Conservation (phyloP, 345 rosid species). For the Citrus australasica region DNA sequence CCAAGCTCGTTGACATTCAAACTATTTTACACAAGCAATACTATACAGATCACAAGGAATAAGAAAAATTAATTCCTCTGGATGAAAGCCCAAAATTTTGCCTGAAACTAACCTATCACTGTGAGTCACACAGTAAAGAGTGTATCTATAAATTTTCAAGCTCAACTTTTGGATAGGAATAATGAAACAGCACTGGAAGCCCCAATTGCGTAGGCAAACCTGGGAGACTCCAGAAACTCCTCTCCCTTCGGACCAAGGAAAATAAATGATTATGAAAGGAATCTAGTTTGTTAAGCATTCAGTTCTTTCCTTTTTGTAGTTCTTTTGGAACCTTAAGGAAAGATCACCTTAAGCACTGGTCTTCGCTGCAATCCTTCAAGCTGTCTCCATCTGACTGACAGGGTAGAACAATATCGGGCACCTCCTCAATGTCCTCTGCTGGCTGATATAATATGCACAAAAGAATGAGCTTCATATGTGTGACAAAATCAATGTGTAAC, state of each 20-base stretch:
- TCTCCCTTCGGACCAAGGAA: neutral
- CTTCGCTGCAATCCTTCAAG: neutral
- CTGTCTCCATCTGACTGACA: constrained; percentile 17
- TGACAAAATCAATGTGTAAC: neutral
- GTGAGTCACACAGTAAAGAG: too few species aligned
- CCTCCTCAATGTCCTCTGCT: constrained; percentile 69
- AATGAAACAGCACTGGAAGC: neutral
- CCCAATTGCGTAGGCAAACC: neutral
- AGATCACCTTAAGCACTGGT: neutral
- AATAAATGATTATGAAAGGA: neutral
- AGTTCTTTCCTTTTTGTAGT: neutral
- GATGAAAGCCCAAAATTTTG: neutral
- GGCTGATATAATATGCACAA: constrained; percentile 44
- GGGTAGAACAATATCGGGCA: constrained; percentile 43
- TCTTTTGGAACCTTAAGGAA: neutral
- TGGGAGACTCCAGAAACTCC: neutral
- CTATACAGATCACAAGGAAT: neutral
- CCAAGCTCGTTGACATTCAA: too few species aligned
- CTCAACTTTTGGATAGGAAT: neutral
- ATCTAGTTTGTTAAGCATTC: neutral
- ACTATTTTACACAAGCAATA: neutral
- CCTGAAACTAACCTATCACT: neutral
- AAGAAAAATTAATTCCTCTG: neutral
- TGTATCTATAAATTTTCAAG: neutral
- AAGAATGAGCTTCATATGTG: neutral